Evolutionary conservation across 352 stramenopile genomes (phyloP), one percentile per base, ranked within the genome.

Genomic region (Phytophthora tubulina): DNA sequence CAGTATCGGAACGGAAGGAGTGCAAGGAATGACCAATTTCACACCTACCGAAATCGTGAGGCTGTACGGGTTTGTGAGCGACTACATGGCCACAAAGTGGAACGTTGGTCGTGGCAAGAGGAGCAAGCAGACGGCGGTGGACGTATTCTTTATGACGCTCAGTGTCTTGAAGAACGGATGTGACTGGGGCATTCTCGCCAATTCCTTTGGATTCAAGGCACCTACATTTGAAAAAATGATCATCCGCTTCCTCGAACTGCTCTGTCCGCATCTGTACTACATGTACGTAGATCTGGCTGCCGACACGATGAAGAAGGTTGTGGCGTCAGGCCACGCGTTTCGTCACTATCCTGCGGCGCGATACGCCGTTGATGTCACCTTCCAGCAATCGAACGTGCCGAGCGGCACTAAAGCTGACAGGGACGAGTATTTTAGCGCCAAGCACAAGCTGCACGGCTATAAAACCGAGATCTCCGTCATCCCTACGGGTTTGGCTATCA

Each of bases 371-470:
- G 44, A 14, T 1, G 56, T 38, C 7, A 65, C 33, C 4, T 65
- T 65, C 14, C 58, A 65, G 21, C 45, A 65, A 9, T 35, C 58
- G 0, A 65, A 39, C 14, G 33, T 50, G 27, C 10, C 9, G 6
- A 57, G 35, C 36, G 58, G 45, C 4, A 30, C 33, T 4, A 35
- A 67, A 46, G 3, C 17, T 15, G 59, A 67, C 4, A 21, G 38
- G 0, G 10, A 35, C 1, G n/a, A 2, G 10, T 67, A 32, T n/a
- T 67, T 38, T 30, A 67, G 59, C n/a, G 49, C 14, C 5, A 68
- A 68, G 17, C 50, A 61, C 11, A 48, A 67, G 4, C 31, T 67
- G 1, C 33, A 68, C 8, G 41, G 50, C 4, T 68, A 56, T 32
- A 61, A 68, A 15, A 49, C 42, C 3, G 62, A 62, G 15, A 11